Base-by-base conservation (phyloP, 75 land plant species). In the Cryptomeria japonica region DNA sequence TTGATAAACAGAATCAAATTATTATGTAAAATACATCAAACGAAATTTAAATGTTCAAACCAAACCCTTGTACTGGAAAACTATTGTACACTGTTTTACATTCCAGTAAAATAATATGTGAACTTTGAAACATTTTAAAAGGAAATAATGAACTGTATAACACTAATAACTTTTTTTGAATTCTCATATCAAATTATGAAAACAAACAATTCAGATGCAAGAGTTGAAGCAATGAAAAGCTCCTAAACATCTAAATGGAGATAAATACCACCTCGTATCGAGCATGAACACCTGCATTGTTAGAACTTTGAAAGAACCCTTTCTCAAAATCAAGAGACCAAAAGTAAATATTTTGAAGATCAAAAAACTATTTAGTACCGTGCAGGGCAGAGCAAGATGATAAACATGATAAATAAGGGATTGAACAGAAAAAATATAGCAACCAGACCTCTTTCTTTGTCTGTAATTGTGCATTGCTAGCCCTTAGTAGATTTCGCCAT, bases 401-500 rank as follows among this genome's bases (percentile, higher is more conserved):
- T 64, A 83, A 19, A 25, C 84, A 41, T 49, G 80, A 73, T 39
- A 88, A 51, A 77, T 18, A 64, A 18, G 28, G n/a, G 70, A 64
- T 64, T 25, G 70, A 64, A 64, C 68, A 51, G 31, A 88, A 44
- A 32, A 80, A 25, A 75, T 5, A n/a, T 83, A 76, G 61, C 6
- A 75, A 78, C 8, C 94, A 93, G 75, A 94, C 98, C 92, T 91
- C 92, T 51, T 88, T 90, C 51, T 89, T 90, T 37, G 91, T n/a
- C 73, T 93, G 92, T 51, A 84, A 38, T 55, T 91, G 92, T 8
- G 94, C 90, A 72, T 91, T 87, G 89, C 97, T 96, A 58, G 99
- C 99, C 93, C 94, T 93, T 55, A 97, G 90, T 37, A 97, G 91
- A 85, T 97, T 97, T 86, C 99, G 91, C 99, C 99, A 97, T 86